Evolutionary conservation across 768 basidiomycete genomes (phyloP), one percentile per base, ranked within the genome.

Genomic region (Guyanaporus albipodus): DNA sequence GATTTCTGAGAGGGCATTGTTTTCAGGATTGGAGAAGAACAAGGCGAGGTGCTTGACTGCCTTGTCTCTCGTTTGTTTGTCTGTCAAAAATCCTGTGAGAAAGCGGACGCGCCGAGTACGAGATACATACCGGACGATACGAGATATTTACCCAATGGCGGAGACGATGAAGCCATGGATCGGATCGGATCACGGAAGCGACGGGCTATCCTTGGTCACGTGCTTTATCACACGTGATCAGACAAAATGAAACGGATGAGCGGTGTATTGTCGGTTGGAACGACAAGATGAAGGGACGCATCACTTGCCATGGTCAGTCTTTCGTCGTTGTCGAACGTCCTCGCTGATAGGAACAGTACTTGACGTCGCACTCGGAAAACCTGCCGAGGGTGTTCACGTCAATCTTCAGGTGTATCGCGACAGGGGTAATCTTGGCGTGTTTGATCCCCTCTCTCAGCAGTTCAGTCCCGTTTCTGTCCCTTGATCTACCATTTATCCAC

Each of bases 61-160:
- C 61, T 85, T 89, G 70, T 99, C 95, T 49, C 95, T 82, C 2
- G 83, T 85, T 62, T 83, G 85, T 74, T 96, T 95, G 61, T 97
- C 94, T 92, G 40, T 26, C 0, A 21, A 46, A 37, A 33, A 22
- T n/a, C 8, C 14, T 14, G 27, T 53, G 7, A 48, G 38, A 0
- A 18, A n/a, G 12, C 12, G 26, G 26, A 17, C 23, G 33, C 17
- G 14, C 3, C 0, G 14, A 29, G 17, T 33, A 38, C 38, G 27
- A 38, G 12, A 28, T 2, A 64, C 78, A 56, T 56, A 91, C 93
- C 92, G 52, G 88, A 91, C 21, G 92, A 92, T 17, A 92, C 93
- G 36, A 98, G 81, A 62, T 87, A 87, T 70, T 96, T 96, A 47
- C 82, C 93, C 24, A 96, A 69, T 1, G 93, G 92, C 47, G 82